phyloP scores from a whole-genome alignment of 495 filamentous ascomycete genomes.

The Niebla homalea region DNA sequence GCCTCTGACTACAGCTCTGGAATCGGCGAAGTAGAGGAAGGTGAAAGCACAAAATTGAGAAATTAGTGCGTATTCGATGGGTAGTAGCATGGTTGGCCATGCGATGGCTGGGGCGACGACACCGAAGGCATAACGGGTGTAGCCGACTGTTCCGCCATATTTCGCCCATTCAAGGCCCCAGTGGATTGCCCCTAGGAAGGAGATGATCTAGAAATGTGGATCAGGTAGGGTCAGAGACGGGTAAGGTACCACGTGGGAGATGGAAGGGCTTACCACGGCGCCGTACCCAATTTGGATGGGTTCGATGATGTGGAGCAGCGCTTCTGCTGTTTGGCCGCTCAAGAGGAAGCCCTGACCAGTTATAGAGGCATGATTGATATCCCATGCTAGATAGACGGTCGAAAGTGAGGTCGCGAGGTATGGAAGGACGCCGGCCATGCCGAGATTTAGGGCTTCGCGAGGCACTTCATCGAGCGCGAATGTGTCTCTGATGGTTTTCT shows the following conservation, averaged over 20 bases:
- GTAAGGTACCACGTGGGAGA: not conserved
- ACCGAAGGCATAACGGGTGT: constrained; percentile 70
- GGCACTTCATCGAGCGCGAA: constrained; percentile 70
- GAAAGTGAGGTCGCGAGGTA: constrained; percentile 79
- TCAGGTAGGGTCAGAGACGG: no score
- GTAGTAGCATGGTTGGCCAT: constrained; percentile 85
- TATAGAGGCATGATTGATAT: constrained; percentile 51
- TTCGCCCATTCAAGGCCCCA: constrained; percentile 80
- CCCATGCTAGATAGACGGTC: constrained; percentile 77
- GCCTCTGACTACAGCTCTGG: constrained; percentile 57
- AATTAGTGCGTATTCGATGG: constrained; percentile 78
- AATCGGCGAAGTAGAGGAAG: constrained; percentile 79
- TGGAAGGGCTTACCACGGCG: constrained; percentile 55
- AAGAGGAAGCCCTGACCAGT: constrained; percentile 53
- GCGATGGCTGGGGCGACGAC: constrained; percentile 72
- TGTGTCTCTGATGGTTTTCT: constrained; percentile 79
- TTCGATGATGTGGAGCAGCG: constrained; percentile 68
- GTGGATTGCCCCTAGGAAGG: constrained; percentile 91
- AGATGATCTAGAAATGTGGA: constrained; percentile 51
- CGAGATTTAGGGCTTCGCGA: constrained; percentile 64
- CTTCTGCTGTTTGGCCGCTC: constrained; percentile 54
- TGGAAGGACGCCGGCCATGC: constrained; percentile 78
- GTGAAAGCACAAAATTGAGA: constrained; percentile 82
- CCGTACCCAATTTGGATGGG: constrained; percentile 90
- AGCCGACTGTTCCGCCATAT: constrained; percentile 58